Conservation (phyloP, 139 green algal genomes). For the Micromonas commoda region DNA sequence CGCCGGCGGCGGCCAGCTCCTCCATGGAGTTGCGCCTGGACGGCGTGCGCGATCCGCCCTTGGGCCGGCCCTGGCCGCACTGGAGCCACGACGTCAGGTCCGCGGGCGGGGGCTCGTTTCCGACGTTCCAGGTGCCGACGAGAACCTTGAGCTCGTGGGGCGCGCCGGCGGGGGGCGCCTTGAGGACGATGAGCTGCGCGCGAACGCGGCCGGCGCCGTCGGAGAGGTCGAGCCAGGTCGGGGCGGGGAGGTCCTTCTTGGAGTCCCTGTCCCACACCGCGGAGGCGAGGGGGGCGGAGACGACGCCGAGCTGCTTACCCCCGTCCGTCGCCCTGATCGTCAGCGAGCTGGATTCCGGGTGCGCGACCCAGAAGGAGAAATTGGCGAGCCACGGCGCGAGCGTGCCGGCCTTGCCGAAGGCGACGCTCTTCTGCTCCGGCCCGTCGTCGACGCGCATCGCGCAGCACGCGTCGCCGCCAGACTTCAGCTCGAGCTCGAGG, state of each 20-base stretch:
- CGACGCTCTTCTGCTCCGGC: too few species aligned
- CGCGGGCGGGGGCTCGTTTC: neutral
- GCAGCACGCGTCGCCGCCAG: neutral
- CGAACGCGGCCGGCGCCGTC: too few species aligned
- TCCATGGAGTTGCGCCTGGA: too few species aligned
- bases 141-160: neutral
- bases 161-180: neutral
- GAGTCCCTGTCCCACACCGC: too few species aligned
- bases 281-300: too few species aligned
- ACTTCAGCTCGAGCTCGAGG: neutral
- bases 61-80: too few species aligned
- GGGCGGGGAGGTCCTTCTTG: too few species aligned
- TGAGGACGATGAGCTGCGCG: neutral
- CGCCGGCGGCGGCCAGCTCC: too few species aligned
- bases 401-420: too few species aligned
- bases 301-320: neutral
- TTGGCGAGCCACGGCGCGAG: neutral
- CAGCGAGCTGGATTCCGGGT: neutral
- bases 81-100: neutral
- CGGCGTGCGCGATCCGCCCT: too few species aligned
- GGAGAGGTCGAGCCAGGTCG: neutral
- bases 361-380: neutral
- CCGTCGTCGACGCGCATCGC: neutral
- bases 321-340: neutral
- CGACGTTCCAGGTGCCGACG: neutral